Base-by-base conservation (phyloP, 2,329 filamentous ascomycete genomes). In the Juglanconis oblonga region DNA sequence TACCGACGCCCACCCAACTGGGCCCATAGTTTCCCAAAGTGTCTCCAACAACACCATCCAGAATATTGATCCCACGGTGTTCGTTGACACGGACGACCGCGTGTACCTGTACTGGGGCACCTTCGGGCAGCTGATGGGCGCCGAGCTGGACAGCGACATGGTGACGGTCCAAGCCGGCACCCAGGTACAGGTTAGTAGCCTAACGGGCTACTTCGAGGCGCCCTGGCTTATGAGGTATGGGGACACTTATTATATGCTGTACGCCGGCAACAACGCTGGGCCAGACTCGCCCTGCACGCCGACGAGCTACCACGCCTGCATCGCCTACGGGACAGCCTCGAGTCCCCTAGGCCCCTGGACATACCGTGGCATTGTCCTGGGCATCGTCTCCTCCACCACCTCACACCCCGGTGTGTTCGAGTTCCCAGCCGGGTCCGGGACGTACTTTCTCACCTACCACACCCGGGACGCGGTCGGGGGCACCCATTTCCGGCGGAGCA, bases 31-130 rank as follows among this genome's bases (percentile, higher is more conserved):
- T 59, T 74, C 73, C 2, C 69, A 75, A 61, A 67, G 62, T 2
- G 64, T 73, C 1, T 73, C 72, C 1, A 58, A 65, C 8, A 75
- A 76, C 36, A 61, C 66, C 45, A 74, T 77, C 33, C 72, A 77
- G 36, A 77, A 76, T 55, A 77, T 76, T 38, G 74, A 77, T 38
- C 73, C 73, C 2, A 74, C 73, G 0, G 71, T 76, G 0, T 63
- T 76, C 1, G 70, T 76, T 0, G 74, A 76, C 33, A 69, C 71
- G 3, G 67, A 75, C 44, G 71, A 68, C 1, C 67, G 68, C 3
- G 73, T 71, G 5, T 77, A 70, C 48, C 61, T 76, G 14, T 77
- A 76, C 64, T 75, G 71, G 65, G 75, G 74, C 0, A 75, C 74
- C 1, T 76, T 76, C 47, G 69, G 69, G 13, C 59, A 71, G 51